Base-by-base conservation (phyloP, 176 grass and related monocot genomes). In the Puccinellia tenuiflora region DNA sequence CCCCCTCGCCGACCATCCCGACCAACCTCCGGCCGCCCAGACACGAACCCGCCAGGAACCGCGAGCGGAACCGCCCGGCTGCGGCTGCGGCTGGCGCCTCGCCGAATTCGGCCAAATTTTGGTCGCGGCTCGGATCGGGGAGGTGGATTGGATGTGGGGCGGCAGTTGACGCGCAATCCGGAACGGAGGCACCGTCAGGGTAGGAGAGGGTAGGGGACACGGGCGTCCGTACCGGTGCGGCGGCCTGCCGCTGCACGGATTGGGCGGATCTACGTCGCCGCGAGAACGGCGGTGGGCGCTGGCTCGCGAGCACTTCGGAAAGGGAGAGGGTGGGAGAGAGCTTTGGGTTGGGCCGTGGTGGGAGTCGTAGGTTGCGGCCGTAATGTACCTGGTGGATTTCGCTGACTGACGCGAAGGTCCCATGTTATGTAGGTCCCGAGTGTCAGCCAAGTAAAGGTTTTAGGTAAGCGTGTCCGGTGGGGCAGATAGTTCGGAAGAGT, bases 191-290 rank as follows among this genome's bases (percentile, higher is more conserved):
- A 8, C 60, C 38, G 56, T 29, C 21, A 39, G 67, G 83, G 54
- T 45, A 7, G 16, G 34, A 12, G 10, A 48, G 22, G 22, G 17
- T 16, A 30, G 28, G 5, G 6, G 14, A 79, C 37, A 28, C 31
- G 12, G 12, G 7, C 24, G 25, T 86, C 66, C 79, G 84, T 90
- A 86, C 79, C 80, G 53, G 33, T 18, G 40, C 15, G 3, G 16
- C 74, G 55, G 17, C 45, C 45, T 37, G 74, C 9, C 14, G 28
- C 65, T 40, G 1, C 54, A 51, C 73, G 73, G 46, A 55, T 54
- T 43, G 73, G 8, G 48, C 75, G 88, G 88, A 86, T 90, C 88
- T 90, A 53, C 63, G 54, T n/a, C 53, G 63, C 61, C 13, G 50
- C 83, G 79, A 26, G 77, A 64, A 62, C 64, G 83, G 73, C 28